These are phyloP conservation scores for Calocybe gambosa DNA, from an alignment of 1,284 basidiomycete species.

Conservation along the genomic window DNA sequence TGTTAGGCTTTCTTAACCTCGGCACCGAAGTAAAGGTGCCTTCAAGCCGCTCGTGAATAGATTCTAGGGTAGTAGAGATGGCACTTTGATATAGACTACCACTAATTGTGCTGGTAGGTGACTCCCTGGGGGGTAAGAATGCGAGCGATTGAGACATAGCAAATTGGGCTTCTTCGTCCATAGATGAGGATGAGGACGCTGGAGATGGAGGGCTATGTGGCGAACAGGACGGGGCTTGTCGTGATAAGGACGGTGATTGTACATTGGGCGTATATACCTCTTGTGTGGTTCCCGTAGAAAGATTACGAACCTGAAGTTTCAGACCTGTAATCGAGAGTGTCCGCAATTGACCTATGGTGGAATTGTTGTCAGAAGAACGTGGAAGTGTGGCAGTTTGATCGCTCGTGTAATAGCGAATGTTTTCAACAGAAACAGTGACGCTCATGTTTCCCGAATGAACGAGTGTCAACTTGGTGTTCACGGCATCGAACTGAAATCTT, in stretches of 20 bases:
- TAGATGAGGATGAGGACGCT: constrained; percentile 40
- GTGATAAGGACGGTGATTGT: constrained; percentile 2
- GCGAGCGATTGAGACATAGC: constrained; percentile 74
- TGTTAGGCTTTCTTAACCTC: neutral
- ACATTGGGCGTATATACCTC: constrained; percentile 1
- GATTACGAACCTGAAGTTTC: constrained; percentile 19
- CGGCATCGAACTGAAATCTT: constrained; percentile 73
- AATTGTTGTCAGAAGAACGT: constrained; percentile 4
- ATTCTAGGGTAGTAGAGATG: constrained; percentile 36
- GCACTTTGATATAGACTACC: constrained; percentile 74
- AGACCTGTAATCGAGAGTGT: constrained; percentile 45
- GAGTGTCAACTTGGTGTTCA: constrained; percentile 61
- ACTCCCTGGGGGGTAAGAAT: constrained; percentile 43
- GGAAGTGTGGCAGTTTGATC: constrained; percentile 1
- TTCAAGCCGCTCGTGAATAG: neutral
- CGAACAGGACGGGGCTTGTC: neutral
- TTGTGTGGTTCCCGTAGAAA: constrained; percentile 3
- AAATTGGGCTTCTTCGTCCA: constrained; percentile 61
- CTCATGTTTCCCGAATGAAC: constrained; percentile 57
- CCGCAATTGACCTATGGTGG: constrained; percentile 31
- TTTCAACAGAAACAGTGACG: constrained; percentile 51
- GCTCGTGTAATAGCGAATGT: constrained; percentile 54
- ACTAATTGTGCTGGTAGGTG: constrained; percentile 39
- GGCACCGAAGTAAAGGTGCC: constrained; percentile 6
- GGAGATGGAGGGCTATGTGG: constrained; percentile 14